Conservation (phyloP, 73 alveolate species). For the Paramecium primaurelia region DNA sequence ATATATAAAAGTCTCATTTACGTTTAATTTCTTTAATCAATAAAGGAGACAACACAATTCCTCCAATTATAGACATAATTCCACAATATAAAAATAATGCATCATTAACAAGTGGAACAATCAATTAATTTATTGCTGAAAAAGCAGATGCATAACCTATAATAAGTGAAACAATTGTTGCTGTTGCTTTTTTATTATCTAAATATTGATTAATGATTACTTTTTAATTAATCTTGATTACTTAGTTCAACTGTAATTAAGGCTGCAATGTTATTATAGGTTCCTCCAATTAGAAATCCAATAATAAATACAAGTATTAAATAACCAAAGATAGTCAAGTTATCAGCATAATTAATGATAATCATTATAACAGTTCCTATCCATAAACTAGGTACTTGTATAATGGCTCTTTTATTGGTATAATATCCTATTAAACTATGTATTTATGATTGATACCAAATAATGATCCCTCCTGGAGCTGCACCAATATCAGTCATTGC, state of each 20-base stretch:
- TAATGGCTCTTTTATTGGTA: neutral
- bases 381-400: conserved; percentile 14
- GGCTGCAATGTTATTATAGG: neutral
- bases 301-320: neutral
- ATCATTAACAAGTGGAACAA: neutral
- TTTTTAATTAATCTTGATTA: neutral
- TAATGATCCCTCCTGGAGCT: conserved; percentile 33
- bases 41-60: neutral
- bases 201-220: neutral
- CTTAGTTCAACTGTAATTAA: neutral
- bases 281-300: conserved; percentile 11
- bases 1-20: neutral
- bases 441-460: neutral
- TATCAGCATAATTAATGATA: neutral
- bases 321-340: neutral
- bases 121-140: conserved; percentile 12
- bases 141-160: conserved; percentile 35
- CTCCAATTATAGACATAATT: neutral
- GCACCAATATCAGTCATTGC: conserved; percentile 5
- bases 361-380: conserved; percentile 17
- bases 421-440: neutral
- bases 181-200: conserved; percentile 30
- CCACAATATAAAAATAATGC: conserved; percentile 8
- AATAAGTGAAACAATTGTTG: conserved; percentile 4
- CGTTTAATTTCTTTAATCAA: neutral